Base-by-base conservation (phyloP, 2,329 filamentous ascomycete species). In the Neopestalotiopsis rosae region DNA sequence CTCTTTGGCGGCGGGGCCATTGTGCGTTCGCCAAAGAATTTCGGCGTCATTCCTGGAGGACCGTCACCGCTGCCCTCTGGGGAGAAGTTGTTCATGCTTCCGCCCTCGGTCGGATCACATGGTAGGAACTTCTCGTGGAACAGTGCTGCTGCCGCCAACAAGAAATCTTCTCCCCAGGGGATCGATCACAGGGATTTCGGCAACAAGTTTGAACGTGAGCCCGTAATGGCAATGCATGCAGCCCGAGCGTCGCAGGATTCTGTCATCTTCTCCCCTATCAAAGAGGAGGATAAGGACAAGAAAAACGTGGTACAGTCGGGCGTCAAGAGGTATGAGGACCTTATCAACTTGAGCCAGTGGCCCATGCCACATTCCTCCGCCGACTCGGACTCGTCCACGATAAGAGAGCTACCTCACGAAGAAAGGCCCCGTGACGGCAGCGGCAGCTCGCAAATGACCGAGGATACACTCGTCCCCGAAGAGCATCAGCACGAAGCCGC, bases 191-290 rank as follows among this genome's bases (percentile, higher is more conserved):
- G 74, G 49, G 75, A 79, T 20, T 70, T 74, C 10, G 30, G 14
- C 24, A 69, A 32, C 24, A 69, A 32, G 28, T 24, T 3, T 28
- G 9, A 69, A 74, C 32, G 65, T 78, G 28, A 66, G n/a, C 52
- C 42, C 32, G 78, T 79, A 32, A 72, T 89, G 12, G 73, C 80
- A 32, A 78, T 85, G 49, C 67, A 69, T 6, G 30, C 42, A 2
- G 58, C 67, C 38, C 49, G 57, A 13, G 17, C 24, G 14, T 67
- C 34, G 67, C 38, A 12, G 17, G 24, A 78, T 79, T 13, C 65
- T 13, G 30, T 30, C 49, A 17, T 59, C 13, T n/a, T 56, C n/a
- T 32, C 45, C 24, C 38, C 30, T 42, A 28, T n/a, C 13, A 34
- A 17, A 28, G 40, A n/a, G 28, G 12, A n/a, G 28, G 12, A 30